phyloP scores from a whole-genome alignment of 345 rosid species.

The Geranium rotundifolium region DNA sequence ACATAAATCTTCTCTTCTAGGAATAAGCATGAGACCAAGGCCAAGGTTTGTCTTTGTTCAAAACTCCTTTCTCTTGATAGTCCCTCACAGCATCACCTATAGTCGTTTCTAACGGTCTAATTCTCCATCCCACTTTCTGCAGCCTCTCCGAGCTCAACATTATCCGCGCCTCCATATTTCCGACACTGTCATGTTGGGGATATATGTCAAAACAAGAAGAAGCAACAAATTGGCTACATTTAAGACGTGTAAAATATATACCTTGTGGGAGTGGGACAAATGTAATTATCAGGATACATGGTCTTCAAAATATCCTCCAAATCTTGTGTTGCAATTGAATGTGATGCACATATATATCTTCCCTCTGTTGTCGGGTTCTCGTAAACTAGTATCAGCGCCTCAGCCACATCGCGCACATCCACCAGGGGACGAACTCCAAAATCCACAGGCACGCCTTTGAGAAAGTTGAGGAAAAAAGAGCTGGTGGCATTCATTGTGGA shows the following conservation, averaged over 20 bases:
- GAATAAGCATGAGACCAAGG: no score
- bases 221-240: no score
- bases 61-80: conserved; percentile 16
- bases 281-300: conserved; percentile 36
- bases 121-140: conserved; percentile 25
- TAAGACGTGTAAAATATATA: conserved; percentile 4
- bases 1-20: no score
- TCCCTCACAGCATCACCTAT: conserved; percentile 19
- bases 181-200: conserved; percentile 13
- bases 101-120: conserved; percentile 22
- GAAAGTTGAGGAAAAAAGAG: conserved; percentile 31
- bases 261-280: conserved; percentile 16
- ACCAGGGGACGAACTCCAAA: conserved; percentile 17
- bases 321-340: conserved; percentile 14
- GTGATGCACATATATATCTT: conserved; percentile 45
- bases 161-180: conserved; percentile 9
- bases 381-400: conserved; percentile 13
- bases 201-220: neutral
- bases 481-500: conserved; percentile 44
- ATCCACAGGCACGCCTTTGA: conserved; percentile 45
- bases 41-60: neutral
- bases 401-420: conserved; percentile 28
- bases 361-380: conserved; percentile 30
- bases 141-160: conserved; percentile 18
- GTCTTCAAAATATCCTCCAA: conserved; percentile 39